Percentiles rank a stretch among this genome's conserved stretches.
Evolutionary conservation across 108 stramenopile genomes (phyloP).

Genomic region (Nitzschia sp.): DNA sequence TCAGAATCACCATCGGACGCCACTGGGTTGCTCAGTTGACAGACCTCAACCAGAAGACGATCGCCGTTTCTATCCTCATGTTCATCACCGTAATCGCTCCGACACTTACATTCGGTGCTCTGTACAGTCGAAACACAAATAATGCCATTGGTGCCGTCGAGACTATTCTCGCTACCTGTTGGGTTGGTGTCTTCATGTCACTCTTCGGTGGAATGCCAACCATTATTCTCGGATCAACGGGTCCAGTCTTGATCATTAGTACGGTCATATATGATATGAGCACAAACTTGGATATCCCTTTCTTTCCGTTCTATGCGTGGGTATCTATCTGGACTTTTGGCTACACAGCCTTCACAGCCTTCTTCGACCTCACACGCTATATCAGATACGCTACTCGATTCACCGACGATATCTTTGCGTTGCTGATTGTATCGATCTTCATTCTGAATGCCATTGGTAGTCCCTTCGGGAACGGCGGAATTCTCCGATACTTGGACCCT

Average conservation of each 20-base stretch:
- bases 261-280: slow-evolving; percentile 37
- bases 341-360: slow-evolving; percentile 38
- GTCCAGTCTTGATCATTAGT: slow-evolving; percentile 50
- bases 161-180: slow-evolving; percentile 49
- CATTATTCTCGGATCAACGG: slow-evolving; percentile 35
- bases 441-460: slow-evolving; percentile 49
- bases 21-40: slow-evolving; percentile 45
- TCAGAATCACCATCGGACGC: slow-evolving; percentile 28
- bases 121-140: slow-evolving; percentile 50
- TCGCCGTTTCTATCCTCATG: slow-evolving; percentile 60
- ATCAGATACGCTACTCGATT: slow-evolving; percentile 49
- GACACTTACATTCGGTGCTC: slow-evolving; percentile 52
- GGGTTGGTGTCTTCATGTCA: slow-evolving; percentile 40
- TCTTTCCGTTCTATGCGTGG: slow-evolving; percentile 44
- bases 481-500: slow-evolving; percentile 40
- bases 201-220: slow-evolving; percentile 40
- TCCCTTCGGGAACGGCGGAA: slow-evolving; percentile 39
- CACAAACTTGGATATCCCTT: slow-evolving; percentile 44
- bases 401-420: slow-evolving; percentile 64
- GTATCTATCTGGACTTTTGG: slow-evolving; percentile 3
- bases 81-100: slow-evolving; percentile 83
- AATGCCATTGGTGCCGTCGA: slow-evolving; percentile 60
- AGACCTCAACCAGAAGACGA: slow-evolving; percentile 50
- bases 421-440: slow-evolving; percentile 52
- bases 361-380: slow-evolving; percentile 46